Evolutionary conservation across 495 filamentous ascomycete species (phyloP), one percentile per base, ranked within the genome.

Genomic region (Pyrenula aspistea): DNA sequence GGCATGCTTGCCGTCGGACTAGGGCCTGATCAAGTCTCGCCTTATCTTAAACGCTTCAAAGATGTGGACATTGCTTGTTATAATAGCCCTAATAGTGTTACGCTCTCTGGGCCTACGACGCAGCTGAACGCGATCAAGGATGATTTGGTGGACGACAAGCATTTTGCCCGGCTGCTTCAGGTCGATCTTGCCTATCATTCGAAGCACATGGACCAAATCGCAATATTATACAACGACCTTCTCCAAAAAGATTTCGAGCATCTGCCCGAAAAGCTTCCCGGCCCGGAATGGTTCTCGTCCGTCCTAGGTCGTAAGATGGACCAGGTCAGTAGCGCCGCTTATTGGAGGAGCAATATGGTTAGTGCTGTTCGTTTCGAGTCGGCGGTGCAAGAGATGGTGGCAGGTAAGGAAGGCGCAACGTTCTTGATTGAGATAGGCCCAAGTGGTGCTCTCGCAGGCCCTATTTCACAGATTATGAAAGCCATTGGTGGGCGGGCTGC

Each of bases 351-450:
- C 1, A 77, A 77, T 53, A 56, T 78, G 12, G 65, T 65, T 25
- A 63, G 55, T 1, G 70, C 73, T 1, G 72, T 76, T 0, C 53
- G 65, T 0, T 76, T 76, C 61, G 12, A 31, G 10, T 8, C 55
- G 1, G 65, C 66, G 0, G 55, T 51, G 64, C 21, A 1, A 12
- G 20, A 22, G 15, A n/a, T 22, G 59, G 19, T 15, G 52, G 53
- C 21, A 57, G 22, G n/a, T 31, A n/a, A 11, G 25, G 22, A 11
- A 12, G 15, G 22, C 21, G 36, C 49, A 20, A 48, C 59, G 24
- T 24, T 69, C 1, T 62, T 82, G 1, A 23, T 85, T 25, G 83
- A 86, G 59, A 68, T 85, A 22, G 84, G 84, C 0, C 84, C 85
- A 1, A 83, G 86, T 59, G 65, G 73, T 0, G 77, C 80, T 1